Percentiles rank a stretch among this genome's conserved stretches.
These are phyloP conservation scores for Globisporangium cystogenes DNA, from an alignment of 352 stramenopile species.

Conservation along the genomic window DNA sequence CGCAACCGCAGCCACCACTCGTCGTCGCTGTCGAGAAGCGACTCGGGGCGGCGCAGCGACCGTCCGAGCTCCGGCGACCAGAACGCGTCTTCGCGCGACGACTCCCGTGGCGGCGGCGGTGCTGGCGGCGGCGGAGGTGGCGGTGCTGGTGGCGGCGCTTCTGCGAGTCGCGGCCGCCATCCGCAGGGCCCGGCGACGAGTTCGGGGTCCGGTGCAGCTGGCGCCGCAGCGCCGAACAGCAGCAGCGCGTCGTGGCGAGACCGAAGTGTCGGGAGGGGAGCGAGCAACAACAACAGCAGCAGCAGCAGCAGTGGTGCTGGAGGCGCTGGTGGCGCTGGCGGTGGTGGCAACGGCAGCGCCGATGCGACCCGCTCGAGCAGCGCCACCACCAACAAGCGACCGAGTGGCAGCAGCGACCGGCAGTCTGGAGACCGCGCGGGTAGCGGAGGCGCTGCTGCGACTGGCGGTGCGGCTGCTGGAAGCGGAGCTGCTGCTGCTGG, in stretches of 20 bases:
- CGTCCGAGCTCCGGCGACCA: conserved; percentile 26
- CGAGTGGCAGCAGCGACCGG: conserved; percentile 1
- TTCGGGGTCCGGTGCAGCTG: not conserved
- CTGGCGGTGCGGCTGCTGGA: not conserved
- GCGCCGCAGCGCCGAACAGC: not conserved
- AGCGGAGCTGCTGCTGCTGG: not conserved
- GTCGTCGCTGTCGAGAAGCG: conserved; percentile 20
- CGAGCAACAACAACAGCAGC: not conserved
- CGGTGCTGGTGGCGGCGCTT: conserved; percentile 4
- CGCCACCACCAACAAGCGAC: conserved; percentile 10
- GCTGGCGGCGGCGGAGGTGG: conserved; percentile 2
- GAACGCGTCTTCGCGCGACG: conserved; percentile 12
- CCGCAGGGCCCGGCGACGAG: not conserved
- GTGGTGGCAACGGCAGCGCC: not conserved
- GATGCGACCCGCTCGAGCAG: conserved; percentile 8
- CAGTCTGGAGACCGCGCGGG: not conserved
- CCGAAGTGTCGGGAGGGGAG: conserved; percentile 23
- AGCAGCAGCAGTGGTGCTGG: not conserved
- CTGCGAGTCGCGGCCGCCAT: conserved; percentile 5
- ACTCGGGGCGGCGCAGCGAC: conserved; percentile 36
- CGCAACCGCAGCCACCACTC: conserved; percentile 47
- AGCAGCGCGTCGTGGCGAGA: conserved; percentile 29
- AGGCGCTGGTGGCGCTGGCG: not conserved
- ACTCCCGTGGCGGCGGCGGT: conserved; percentile 4
- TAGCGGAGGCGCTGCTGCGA: not conserved